Conservation (phyloP, 306 rosid genomes). For the Crataegus laevigata region DNA sequence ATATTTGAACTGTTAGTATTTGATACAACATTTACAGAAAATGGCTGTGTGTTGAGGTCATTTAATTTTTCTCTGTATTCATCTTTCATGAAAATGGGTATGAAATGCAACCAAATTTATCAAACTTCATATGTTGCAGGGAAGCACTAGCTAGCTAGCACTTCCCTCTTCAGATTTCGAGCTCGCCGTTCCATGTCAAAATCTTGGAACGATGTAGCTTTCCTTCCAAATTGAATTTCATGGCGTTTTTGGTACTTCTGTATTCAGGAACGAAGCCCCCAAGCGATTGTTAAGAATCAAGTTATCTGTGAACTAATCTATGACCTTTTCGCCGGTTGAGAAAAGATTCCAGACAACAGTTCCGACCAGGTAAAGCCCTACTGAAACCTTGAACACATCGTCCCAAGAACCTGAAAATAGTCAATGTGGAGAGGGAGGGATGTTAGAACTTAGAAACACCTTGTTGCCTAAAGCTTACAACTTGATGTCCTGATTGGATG, state of each 20-base stretch:
- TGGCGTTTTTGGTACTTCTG: background rate
- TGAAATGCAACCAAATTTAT: slow-evolving; percentile 9
- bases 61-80: background rate
- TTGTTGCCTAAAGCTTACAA: background rate
- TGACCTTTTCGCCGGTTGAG: slow-evolving; percentile 87
- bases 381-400: slow-evolving; percentile 94
- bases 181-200: slow-evolving; percentile 1
- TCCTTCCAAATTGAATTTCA: slow-evolving; percentile 12
- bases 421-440: background rate
- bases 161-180: background rate
- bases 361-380: slow-evolving; percentile 85
- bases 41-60: slow-evolving; percentile 18
- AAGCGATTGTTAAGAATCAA: background rate
- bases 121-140: background rate
- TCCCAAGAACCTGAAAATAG: slow-evolving; percentile 82
- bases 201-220: background rate
- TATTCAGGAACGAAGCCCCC: slow-evolving; percentile 15
- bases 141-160: background rate
- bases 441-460: background rate
- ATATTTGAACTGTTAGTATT: slow-evolving; percentile 29
- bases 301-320: slow-evolving; percentile 39
- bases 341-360: slow-evolving; percentile 93
- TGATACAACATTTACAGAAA: slow-evolving; percentile 41
- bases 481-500: background rate
- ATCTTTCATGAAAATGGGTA: slow-evolving; percentile 3